A percentile compares a stretch with the other conserved stretches of the same genome.
These are phyloP conservation scores for Peniophora sp. DNA, from an alignment of 1,284 basidiomycete species.

Conservation along the genomic window DNA sequence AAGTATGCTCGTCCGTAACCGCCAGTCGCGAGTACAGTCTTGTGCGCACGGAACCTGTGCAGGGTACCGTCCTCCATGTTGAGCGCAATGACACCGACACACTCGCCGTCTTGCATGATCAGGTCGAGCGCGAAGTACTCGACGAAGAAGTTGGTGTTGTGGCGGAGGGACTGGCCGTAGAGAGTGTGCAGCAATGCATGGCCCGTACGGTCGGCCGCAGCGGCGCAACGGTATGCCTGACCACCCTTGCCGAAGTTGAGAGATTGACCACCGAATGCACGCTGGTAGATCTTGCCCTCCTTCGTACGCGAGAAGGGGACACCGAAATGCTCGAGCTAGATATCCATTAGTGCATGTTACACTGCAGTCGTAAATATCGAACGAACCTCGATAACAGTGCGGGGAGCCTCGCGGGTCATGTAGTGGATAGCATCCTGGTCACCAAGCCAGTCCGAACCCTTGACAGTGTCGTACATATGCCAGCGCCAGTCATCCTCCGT, in stretches of 20 bases:
- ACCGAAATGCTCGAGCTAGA: conserved; percentile 95
- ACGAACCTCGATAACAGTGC: conserved; percentile 84
- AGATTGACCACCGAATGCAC: conserved; percentile 98
- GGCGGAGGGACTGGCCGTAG: conserved; percentile 97
- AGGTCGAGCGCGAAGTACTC: conserved; percentile 99
- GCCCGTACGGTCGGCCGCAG: conserved; percentile 97
- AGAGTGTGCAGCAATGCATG: conserved; percentile 98
- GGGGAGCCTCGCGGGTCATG: conserved; percentile 96
- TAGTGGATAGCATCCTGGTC: conserved; percentile 99
- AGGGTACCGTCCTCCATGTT: conserved; percentile 99
- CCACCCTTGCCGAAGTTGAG: conserved; percentile 97
- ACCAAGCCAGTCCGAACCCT: conserved; percentile 99
- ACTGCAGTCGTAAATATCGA: neutral
- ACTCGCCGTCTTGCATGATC: conserved; percentile 98
- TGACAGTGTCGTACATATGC: conserved; percentile 99
- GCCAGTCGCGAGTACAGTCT: conserved; percentile 97
- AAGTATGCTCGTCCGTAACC: conserved; percentile 99
- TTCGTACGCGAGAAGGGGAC: conserved; percentile 98
- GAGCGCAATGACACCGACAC: conserved; percentile 97
- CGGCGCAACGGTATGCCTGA: conserved; percentile 98
- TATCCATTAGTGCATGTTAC: conserved; percentile 1
- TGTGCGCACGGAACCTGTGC: conserved; percentile 97
- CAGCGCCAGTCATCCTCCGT: conserved; percentile 99
- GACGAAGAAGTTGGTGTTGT: conserved; percentile 99
- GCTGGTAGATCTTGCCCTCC: conserved; percentile 99